Evolutionary conservation across 1,139 yeast species (phyloP), one percentile per base, ranked within the genome.

Genomic region (Yamadazyma trypodendri): DNA sequence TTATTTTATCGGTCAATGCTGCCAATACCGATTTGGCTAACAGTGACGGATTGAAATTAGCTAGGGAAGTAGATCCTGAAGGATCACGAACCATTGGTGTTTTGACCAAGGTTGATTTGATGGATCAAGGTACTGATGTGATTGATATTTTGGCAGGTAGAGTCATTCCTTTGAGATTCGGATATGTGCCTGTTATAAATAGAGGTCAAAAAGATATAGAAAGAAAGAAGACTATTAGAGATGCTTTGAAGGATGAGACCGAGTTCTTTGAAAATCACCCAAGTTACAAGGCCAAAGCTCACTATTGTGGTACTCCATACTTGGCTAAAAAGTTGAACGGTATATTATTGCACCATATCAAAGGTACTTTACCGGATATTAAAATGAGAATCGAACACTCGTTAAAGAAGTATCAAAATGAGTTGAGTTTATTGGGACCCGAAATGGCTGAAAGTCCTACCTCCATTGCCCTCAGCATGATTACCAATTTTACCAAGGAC

Each of bases 51-150:
- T 78, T 92, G 56, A 90, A 92, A 61, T 74, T 92, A 49, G 98
- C 98, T 1, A 79, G 97, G 55, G 98, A 92, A 62, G 97, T 92
- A 34, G 98, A 92, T 56, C 98, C 98, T 7, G 97, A 92, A 63
- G 98, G 98, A 37, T 65, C 85, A 14, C 79, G 98, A 67, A 92
- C 98, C 24, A 88, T 92, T 53, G 98, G 98, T 67, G 98, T 92
- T 37, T 76, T 92, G 55, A 92, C 98, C 25, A 92, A 92, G 63
- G 96, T 92, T 36, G 98, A 92, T 62, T 76, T 92, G 55, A 92
- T 92, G 98, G 98, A 92, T 60, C 83, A 88, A 60, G 98, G 98
- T 48, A 92, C 98, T n/a, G 98, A 92, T 65, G 98, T 92, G 32
- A 84, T 89, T 58, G 98, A 92, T 61, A 92, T 92, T 55, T 74